These are phyloP conservation scores for Ophiocordyceps polyrhachis-furcata DNA, from an alignment of 2,329 filamentous ascomycete species.

Conservation along the genomic window DNA sequence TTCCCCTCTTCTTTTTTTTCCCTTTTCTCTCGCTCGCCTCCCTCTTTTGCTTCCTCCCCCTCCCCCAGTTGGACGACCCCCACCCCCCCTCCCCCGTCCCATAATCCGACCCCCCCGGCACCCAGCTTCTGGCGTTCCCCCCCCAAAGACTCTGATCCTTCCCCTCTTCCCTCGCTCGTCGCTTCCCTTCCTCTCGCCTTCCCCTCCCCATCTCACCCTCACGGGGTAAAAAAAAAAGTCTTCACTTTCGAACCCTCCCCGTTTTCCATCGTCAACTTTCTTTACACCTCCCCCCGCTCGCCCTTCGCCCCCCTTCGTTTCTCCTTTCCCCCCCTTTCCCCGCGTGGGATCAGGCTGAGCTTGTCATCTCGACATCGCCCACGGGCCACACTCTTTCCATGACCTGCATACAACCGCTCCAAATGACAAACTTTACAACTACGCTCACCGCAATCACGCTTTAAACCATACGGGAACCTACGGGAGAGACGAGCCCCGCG, in stretches of 20 bases:
- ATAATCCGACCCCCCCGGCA: conserved; percentile 5
- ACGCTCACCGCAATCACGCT: conserved; percentile 43
- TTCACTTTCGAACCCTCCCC: conserved; percentile 7
- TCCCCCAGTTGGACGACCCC: conserved; percentile 7
- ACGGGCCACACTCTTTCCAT: conserved; percentile 14
- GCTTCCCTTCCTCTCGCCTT: conserved; percentile 5
- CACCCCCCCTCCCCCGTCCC: conserved; percentile 7
- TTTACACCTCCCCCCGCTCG: neutral
- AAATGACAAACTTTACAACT: conserved; percentile 34
- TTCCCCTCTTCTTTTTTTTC: conserved; percentile 1
- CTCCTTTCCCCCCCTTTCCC: neutral
- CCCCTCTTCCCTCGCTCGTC: conserved; percentile 4
- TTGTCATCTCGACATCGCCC: neutral
- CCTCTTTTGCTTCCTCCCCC: conserved; percentile 4
- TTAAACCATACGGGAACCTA: conserved; percentile 53
- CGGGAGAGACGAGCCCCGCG: conserved; percentile 34
- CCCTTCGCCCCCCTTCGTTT: too few species aligned
- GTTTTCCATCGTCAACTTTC: conserved; percentile 4
- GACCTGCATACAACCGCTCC: conserved; percentile 20
- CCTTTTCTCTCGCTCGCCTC: conserved; percentile 5
- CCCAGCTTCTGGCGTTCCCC: conserved; percentile 1
- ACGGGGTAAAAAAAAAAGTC: conserved; percentile 3
- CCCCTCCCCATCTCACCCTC: conserved; percentile 5
- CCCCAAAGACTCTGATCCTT: conserved; percentile 3
- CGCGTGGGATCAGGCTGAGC: neutral